These are phyloP conservation scores for Pichia sp. DNA, from an alignment of 1,139 yeast species.

Conservation along the genomic window DNA sequence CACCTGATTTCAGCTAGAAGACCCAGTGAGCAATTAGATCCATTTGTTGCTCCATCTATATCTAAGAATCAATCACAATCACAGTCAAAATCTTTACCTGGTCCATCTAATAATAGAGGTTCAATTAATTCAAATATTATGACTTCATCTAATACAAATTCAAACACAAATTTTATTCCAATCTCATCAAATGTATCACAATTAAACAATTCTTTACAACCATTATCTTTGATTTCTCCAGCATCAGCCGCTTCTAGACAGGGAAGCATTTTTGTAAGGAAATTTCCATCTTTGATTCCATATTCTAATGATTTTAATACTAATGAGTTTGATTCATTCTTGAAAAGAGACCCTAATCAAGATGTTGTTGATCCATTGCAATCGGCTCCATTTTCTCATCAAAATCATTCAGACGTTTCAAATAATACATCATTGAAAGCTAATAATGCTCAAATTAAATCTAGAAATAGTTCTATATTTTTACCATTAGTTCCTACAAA, in stretches of 20 bases:
- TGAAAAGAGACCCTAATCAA: conserved; percentile 35
- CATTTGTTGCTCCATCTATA: conserved; percentile 32
- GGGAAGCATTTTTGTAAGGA: conserved; percentile 22
- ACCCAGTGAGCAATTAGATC: conserved; percentile 41
- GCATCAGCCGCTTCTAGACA: conserved; percentile 18
- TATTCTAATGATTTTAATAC: conserved; percentile 29
- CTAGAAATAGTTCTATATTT: neutral
- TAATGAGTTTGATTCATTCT: conserved; percentile 38
- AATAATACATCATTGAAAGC: no score
- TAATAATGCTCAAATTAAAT: neutral
- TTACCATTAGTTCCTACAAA: conserved; percentile 2
- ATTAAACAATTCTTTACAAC: neutral
- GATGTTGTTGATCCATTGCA: conserved; percentile 14
- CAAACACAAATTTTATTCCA: no score
- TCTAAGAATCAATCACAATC: conserved; percentile 1
- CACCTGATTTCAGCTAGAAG: conserved; percentile 30
- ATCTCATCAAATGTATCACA: no score
- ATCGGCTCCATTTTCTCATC: neutral
- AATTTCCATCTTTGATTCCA: conserved; percentile 26
- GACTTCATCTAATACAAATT: no score
- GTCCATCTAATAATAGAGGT: conserved; percentile 1
- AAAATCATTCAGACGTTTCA: neutral
- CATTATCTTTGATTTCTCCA: conserved; percentile 2
- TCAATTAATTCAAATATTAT: neutral
- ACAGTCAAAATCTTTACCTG: neutral